These are phyloP conservation scores for Phytophthora fragariae DNA, from an alignment of 352 stramenopile genomes.

Conservation along the genomic window DNA sequence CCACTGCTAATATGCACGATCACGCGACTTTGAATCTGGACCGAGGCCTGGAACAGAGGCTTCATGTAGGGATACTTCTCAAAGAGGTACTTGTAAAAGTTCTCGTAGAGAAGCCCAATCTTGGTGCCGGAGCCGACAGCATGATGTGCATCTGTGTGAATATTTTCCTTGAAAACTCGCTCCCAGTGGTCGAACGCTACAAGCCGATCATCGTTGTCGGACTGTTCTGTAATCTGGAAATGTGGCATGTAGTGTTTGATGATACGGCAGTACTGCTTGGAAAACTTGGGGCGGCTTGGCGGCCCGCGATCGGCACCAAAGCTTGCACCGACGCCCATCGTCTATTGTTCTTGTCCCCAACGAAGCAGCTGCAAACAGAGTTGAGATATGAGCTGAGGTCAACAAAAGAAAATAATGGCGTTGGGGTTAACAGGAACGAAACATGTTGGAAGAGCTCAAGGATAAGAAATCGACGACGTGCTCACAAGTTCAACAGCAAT, in stretches of 20 bases:
- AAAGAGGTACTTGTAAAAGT: conserved; percentile 78
- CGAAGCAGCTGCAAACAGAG: conserved; percentile 15
- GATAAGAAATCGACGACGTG: conserved; percentile 5
- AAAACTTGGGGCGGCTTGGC: conserved; percentile 47
- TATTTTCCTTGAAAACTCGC: conserved; percentile 72
- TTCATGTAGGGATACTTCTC: conserved; percentile 66
- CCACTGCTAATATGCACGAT: conserved; percentile 71
- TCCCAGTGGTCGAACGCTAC: conserved; percentile 73
- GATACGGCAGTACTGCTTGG: conserved; percentile 72
- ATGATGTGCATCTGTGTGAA: conserved; percentile 62
- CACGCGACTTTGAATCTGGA: conserved; percentile 68
- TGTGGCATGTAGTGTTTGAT: conserved; percentile 69
- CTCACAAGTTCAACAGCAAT: background rate
- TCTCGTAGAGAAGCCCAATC: conserved; percentile 65
- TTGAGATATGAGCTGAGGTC: too few relatives aligned
- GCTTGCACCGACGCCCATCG: conserved; percentile 44
- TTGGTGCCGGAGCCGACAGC: conserved; percentile 49
- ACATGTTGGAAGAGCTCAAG: background rate
- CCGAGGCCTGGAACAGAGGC: conserved; percentile 65
- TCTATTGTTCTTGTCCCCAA: conserved; percentile 3
- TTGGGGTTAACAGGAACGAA: background rate
- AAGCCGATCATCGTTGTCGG: conserved; percentile 57
- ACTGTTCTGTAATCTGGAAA: conserved; percentile 61
- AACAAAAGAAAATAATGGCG: background rate
- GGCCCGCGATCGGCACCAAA: conserved; percentile 16